phyloP scores from a whole-genome alignment of 108 stramenopile genomes.

The Cylindrotheca closterium region DNA sequence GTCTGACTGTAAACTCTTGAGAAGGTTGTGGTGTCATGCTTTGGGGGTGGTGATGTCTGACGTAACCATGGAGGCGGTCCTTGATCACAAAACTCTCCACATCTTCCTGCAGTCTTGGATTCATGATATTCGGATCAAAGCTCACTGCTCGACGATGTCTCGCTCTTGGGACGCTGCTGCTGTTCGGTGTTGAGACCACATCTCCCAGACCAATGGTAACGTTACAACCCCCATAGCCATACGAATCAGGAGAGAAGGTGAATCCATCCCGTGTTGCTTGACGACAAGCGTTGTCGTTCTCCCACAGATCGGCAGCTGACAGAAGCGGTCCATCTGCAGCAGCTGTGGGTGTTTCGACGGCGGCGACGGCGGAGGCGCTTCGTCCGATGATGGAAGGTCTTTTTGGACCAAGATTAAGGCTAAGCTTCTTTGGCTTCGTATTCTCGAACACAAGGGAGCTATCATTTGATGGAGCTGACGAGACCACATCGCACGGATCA shows the following conservation, averaged over 20 bases:
- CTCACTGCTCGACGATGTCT: background rate
- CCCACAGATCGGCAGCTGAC: constrained; percentile 4
- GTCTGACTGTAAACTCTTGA: too few species aligned
- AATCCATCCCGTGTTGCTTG: background rate
- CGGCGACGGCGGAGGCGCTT: background rate
- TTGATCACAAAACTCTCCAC: background rate
- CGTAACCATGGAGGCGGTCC: background rate
- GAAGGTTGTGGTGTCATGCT: too few species aligned
- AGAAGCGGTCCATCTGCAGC: constrained; percentile 1
- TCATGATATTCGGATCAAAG: background rate
- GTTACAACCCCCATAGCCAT: background rate
- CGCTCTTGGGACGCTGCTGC: background rate
- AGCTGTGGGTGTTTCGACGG: background rate
- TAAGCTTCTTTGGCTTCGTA: background rate
- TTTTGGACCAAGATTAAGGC: too few species aligned
- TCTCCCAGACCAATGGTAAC: background rate
- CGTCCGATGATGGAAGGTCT: too few species aligned
- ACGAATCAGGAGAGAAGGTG: background rate
- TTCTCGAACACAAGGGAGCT: background rate
- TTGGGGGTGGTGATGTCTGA: too few species aligned
- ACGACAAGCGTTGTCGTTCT: constrained; percentile 1
- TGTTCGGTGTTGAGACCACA: background rate
- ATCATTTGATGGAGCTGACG: background rate
- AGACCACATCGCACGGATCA: background rate
- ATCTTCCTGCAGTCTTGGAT: background rate